Conservation (phyloP, 2,329 filamentous ascomycete genomes). For the Clarireedia paspali region DNA sequence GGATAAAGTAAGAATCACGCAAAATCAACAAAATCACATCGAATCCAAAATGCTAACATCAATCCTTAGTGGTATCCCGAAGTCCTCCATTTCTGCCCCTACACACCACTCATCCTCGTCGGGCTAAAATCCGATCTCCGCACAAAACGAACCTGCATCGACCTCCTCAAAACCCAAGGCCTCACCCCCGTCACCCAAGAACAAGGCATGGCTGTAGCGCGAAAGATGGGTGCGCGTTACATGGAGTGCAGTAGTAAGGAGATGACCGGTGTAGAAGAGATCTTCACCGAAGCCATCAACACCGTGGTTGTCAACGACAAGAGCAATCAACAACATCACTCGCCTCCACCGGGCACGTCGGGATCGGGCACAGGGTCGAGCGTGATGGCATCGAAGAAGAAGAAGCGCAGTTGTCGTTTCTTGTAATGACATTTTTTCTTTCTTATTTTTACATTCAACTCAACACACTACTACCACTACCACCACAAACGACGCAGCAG, state of each 20-base stretch:
- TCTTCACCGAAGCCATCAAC: conserved; percentile 87
- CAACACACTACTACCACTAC: background rate
- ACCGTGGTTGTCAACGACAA: conserved; percentile 78
- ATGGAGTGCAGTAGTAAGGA: conserved; percentile 99
- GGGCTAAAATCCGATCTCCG: conserved; percentile 96
- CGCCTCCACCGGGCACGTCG: conserved; percentile 17
- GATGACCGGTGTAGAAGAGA: conserved; percentile 91
- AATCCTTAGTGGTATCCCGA: conserved; percentile 86
- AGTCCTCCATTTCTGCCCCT: conserved; percentile 97
- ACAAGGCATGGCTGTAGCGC: conserved; percentile 79
- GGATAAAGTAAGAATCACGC: conserved; percentile 68
- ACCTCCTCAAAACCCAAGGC: conserved; percentile 96
- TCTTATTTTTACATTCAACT: conserved; percentile 20
- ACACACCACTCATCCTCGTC: conserved; percentile 89
- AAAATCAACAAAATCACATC: background rate
- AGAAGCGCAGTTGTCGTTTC: conserved; percentile 77
- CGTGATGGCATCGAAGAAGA: conserved; percentile 51
- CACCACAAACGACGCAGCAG: background rate
- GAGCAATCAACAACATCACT: conserved; percentile 39
- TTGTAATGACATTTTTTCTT: conserved; percentile 41
- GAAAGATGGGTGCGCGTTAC: conserved; percentile 91
- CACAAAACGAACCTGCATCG: conserved; percentile 91
- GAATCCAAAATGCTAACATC: conserved; percentile 8
- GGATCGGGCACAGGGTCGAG: conserved; percentile 34
- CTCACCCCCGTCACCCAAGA: conserved; percentile 89